phyloP scores from a whole-genome alignment of 768 basidiomycete genomes.

The Gymnopilus junonius region DNA sequence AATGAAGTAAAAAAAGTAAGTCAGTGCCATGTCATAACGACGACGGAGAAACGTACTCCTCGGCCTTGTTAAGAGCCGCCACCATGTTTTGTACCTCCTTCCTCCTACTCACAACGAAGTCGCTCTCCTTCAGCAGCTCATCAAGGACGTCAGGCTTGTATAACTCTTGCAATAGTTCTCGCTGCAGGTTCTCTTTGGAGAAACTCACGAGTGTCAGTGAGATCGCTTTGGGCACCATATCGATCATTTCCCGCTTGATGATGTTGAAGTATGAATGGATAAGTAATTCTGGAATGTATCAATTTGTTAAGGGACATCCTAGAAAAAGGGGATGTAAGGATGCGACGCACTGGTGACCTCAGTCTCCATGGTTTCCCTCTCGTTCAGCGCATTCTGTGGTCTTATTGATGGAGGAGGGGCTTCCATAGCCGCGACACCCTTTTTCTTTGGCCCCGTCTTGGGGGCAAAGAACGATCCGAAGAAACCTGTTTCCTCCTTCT shows the following conservation, averaged over 20 bases:
- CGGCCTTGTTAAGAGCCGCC: slow-evolving; percentile 95
- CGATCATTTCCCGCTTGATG: slow-evolving; percentile 99
- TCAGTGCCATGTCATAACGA: slow-evolving; percentile 4
- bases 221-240: slow-evolving; percentile 98
- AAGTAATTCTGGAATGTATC: slow-evolving; percentile 71
- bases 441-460: slow-evolving; percentile 60
- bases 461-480: slow-evolving; percentile 96
- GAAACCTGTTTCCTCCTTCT: slow-evolving; percentile 90
- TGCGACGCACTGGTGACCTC: slow-evolving; percentile 93
- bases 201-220: slow-evolving; percentile 88
- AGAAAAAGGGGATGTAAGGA: background rate
- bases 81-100: slow-evolving; percentile 97
- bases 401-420: slow-evolving; percentile 87
- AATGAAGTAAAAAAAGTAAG: slow-evolving; percentile 13
- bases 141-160: slow-evolving; percentile 98
- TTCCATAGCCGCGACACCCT: slow-evolving; percentile 53
- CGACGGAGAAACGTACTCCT: slow-evolving; percentile 67
- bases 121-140: slow-evolving; percentile 93
- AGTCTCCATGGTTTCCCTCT: slow-evolving; percentile 97
- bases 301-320: background rate
- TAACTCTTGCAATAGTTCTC: slow-evolving; percentile 91
- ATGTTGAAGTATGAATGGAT: slow-evolving; percentile 98
- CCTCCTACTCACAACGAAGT: slow-evolving; percentile 85
- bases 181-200: slow-evolving; percentile 94
- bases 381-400: slow-evolving; percentile 89